Evolutionary conservation across 2,329 filamentous ascomycete genomes (phyloP), one percentile per base, ranked within the genome.

Genomic region (Teratosphaeria nubilosa): DNA sequence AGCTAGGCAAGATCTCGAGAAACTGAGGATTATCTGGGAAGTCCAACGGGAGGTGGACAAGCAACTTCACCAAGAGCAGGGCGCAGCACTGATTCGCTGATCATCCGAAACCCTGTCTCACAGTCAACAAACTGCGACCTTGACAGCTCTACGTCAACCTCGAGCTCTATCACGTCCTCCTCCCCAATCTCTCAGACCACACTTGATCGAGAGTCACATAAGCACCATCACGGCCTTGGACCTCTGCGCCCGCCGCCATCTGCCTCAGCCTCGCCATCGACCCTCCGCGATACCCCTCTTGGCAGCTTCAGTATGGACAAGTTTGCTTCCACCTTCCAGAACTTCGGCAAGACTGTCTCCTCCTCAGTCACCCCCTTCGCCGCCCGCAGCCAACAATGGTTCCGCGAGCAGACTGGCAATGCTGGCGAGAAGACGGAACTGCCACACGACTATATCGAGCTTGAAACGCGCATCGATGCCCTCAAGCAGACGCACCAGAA

Each of bases 371-470:
- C 90, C 65, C 94, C 94, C 37, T 96, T 95, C 73, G 91, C 91
- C 64, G 88, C 90, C 70, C 88, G 92, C 71, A 96, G 91, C 58
- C 90, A 95, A 75, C 94, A 99, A 79, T 95, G 92, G 80, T 90
- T 96, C 74, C 96, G 95, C 81, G 94, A 99, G 78, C 91, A 96
- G 78, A 84, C 97, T 62, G 94, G 94, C 55, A 90, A 95, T 76
- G 90, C 85, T 62, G 91, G 96, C 65, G 94, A 97, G 75, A 96
- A 95, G 90, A 99, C 94, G 63, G 88, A 97, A 78, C 89, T 99
- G 51, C 94, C 94, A 52, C 87, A 91, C 66, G 94, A 97, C 77
- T 99, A 99, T 77, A 89, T 96, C 73, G 91, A 97, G 76, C 87
- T 99, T 62, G 94, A 99, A 84, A 96, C 96, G 83, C 87, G 92